These are phyloP conservation scores for Taphrina betulina DNA, from an alignment of 1,139 yeast species.

Conservation along the genomic window DNA sequence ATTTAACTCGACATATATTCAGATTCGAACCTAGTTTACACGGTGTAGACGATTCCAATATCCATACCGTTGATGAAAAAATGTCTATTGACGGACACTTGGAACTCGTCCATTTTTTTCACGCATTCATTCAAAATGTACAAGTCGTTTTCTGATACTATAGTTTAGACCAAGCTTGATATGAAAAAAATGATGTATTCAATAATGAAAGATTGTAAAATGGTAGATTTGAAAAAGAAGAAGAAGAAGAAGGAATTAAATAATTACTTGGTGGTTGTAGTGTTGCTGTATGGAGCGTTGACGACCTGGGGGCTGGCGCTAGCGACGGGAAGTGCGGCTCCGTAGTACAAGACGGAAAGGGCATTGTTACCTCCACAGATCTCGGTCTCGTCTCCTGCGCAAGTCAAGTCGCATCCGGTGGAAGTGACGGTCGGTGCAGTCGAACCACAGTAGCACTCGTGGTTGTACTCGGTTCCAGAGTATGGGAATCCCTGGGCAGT, in stretches of 20 bases:
- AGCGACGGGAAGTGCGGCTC: too few species aligned
- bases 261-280: too few species aligned
- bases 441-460: constrained; percentile 20
- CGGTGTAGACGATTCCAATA: constrained; percentile 35
- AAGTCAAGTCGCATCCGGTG: constrained; percentile 20
- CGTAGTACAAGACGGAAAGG: constrained; percentile 8
- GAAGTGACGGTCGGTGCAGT: constrained; percentile 8
- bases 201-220: too few species aligned
- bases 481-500: constrained; percentile 16
- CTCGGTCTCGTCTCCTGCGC: constrained; percentile 11
- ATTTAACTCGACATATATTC: constrained; percentile 65
- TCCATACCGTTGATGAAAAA: constrained; percentile 63
- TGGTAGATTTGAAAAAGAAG: too few species aligned
- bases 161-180: too few species aligned
- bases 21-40: constrained; percentile 54
- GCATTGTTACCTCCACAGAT: constrained; percentile 27
- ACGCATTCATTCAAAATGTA: constrained; percentile 49
- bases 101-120: constrained; percentile 59
- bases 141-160: constrained; percentile 27
- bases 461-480: constrained; percentile 19
- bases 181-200: too few species aligned
- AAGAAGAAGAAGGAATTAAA: too few species aligned
- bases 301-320: too few species aligned
- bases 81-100: constrained; percentile 56
- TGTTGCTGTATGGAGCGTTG: too few species aligned